Evolutionary conservation across 441 rosid species (phyloP).

Genomic region (Populus tomentosa): DNA sequence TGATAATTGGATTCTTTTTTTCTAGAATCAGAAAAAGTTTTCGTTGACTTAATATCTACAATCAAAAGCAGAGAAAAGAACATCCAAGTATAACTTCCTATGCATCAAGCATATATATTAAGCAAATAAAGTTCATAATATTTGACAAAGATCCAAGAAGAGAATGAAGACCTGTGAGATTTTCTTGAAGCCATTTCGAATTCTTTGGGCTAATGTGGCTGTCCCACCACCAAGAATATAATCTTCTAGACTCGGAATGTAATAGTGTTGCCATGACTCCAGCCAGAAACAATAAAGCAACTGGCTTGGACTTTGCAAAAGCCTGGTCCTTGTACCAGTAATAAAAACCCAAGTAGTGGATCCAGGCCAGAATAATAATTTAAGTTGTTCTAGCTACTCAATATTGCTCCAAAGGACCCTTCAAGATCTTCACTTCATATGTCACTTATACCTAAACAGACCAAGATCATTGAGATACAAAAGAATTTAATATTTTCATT

Average conservation of each 20-base stretch:
- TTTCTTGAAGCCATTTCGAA: slow-evolving; percentile 97
- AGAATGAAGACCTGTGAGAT: slow-evolving; percentile 70
- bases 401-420: slow-evolving; percentile 9
- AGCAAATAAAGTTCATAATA: background rate
- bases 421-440: slow-evolving; percentile 15
- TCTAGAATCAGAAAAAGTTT: background rate
- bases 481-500: background rate
- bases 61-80: background rate
- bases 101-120: background rate
- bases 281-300: slow-evolving; percentile 34
- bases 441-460: slow-evolving; percentile 26
- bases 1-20: background rate
- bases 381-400: slow-evolving; percentile 10
- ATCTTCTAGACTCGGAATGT: slow-evolving; percentile 51
- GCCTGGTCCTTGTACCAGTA: slow-evolving; percentile 39
- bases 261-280: slow-evolving; percentile 54
- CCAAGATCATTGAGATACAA: slow-evolving; percentile 9
- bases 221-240: slow-evolving; percentile 99
- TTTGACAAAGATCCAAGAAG: slow-evolving; percentile 7
- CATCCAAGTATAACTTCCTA: background rate
- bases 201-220: slow-evolving; percentile 93
- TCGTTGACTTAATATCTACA: background rate
- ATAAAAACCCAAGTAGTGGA: slow-evolving; percentile 44
- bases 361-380: slow-evolving; percentile 72
- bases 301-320: slow-evolving; percentile 39